These are phyloP conservation scores for Diaporthe longicolla DNA, from an alignment of 2,329 filamentous ascomycete genomes.

Conservation along the genomic window DNA sequence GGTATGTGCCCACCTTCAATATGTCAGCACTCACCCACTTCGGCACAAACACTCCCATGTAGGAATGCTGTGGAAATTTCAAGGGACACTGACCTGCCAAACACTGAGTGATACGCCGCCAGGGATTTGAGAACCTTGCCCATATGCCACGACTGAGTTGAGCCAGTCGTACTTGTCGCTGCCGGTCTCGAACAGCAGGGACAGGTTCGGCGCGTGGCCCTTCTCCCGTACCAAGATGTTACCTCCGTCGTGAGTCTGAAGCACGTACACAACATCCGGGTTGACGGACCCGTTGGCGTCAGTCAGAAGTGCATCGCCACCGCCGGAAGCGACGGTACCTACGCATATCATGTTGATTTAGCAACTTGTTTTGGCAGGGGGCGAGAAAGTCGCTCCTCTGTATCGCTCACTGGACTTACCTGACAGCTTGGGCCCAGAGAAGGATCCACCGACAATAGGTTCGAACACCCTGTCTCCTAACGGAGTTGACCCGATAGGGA, in stretches of 20 bases:
- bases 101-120: conserved; percentile 44
- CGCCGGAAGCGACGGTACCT: conserved; percentile 49
- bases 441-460: conserved; percentile 54
- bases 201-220: conserved; percentile 54
- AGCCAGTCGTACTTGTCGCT: conserved; percentile 55
- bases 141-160: conserved; percentile 52
- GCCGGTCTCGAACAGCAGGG: conserved; percentile 54
- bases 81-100: conserved; percentile 45
- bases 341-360: neutral
- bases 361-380: neutral
- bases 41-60: too few species aligned
- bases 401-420: conserved; percentile 40
- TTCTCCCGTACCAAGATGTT: conserved; percentile 55
- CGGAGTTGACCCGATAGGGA: conserved; percentile 47
- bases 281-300: conserved; percentile 54
- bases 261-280: conserved; percentile 56
- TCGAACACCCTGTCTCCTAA: conserved; percentile 49
- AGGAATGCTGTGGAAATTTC: neutral
- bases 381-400: neutral
- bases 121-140: conserved; percentile 34
- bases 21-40: neutral
- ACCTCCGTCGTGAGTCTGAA: conserved; percentile 55
- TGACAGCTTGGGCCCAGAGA: conserved; percentile 53
- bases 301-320: conserved; percentile 56
- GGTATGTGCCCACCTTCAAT: conserved; percentile 3